Base-by-base conservation (phyloP, 1,139 yeast species). In the Schizosaccharomyces versatilis region DNA sequence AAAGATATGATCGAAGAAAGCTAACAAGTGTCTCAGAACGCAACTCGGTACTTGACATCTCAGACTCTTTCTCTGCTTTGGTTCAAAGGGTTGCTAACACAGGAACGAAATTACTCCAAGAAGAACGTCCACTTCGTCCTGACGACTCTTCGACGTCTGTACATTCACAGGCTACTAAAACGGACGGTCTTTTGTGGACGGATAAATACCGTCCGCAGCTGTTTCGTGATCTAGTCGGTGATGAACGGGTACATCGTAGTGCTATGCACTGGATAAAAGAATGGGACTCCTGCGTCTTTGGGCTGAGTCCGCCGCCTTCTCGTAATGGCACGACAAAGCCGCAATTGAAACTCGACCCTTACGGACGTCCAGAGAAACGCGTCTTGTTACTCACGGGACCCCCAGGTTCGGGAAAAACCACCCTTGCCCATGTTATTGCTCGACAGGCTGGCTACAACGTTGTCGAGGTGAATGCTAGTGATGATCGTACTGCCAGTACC, bases 401-500 rank as follows among this genome's bases (percentile, higher is more conserved):
- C 0, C 88, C 95, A 0, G 98, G 98, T 1, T 74, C 84, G n/a
- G 98, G 98, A 6, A 90, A 90, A 65, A 90, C 98, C 0, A 78
- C 94, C 0, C 80, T 86, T 2, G 86, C 93, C 0, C 95, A 88
- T 65, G 75, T 85, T 1, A 74, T 86, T 42, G 94, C 95, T 3
- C 74, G 73, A 54, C 95, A 84, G 60, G 76, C 84, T 52, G 94
- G 95, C 0, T 90, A 82, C 65, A 77, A 79, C 53, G 76, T 84
- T 0, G 75, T 83, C 62, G 98, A 90, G 64, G 74, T 88, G 60
- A 90, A 90, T 67, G 96, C 98, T 0, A 80, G 94, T 61, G 95
- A 90, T 65, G 88, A 80, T 61, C 70, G 86, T 58, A 73, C 80
- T 0, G 84, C 81, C 0, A 68, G 70, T 3, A 66, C 68, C 3